A percentile compares a stretch with the other conserved stretches of the same genome.
Evolutionary conservation across 257 asterid species (phyloP).

Genomic region (Cordia subcordata): DNA sequence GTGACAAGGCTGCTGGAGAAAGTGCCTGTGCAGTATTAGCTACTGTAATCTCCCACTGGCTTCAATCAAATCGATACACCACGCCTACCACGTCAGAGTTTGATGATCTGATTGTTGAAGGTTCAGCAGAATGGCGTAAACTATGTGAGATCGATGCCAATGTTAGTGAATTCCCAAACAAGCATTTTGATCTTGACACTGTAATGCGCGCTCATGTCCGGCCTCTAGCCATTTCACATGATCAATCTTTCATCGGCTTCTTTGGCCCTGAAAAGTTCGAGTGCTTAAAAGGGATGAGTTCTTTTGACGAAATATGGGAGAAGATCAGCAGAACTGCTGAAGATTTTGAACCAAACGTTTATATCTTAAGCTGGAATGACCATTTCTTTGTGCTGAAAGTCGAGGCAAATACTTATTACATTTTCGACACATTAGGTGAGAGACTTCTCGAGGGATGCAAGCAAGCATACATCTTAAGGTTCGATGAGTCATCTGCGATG

Average conservation of each 20-base stretch:
- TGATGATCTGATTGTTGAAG: conserved; percentile 51
- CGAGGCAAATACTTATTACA: conserved; percentile 44
- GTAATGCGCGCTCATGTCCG: conserved; percentile 43
- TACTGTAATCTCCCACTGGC: conserved; percentile 68
- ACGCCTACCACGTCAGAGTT: conserved; percentile 48
- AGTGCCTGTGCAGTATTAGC: conserved; percentile 71
- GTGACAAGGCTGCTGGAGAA: conserved; percentile 65
- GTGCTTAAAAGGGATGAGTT: conserved; percentile 56
- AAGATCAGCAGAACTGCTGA: conserved; percentile 23
- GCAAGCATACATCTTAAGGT: conserved; percentile 54
- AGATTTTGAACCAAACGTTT: conserved; percentile 31
- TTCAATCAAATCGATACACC: conserved; percentile 33
- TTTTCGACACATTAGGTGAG: conserved; percentile 70
- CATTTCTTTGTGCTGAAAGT: conserved; percentile 71
- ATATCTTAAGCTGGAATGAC: conserved; percentile 77
- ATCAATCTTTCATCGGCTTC: conserved; percentile 64
- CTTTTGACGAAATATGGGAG: conserved; percentile 62
- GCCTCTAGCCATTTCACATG: conserved; percentile 40
- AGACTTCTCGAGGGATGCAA: conserved; percentile 63
- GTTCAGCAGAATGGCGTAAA: conserved; percentile 76
- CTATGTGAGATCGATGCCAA: conserved; percentile 37
- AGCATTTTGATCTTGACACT: conserved; percentile 76
- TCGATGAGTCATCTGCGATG: conserved; percentile 39
- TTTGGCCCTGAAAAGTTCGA: conserved; percentile 52
- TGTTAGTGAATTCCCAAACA: conserved; percentile 51